phyloP scores from a whole-genome alignment of 257 asterid species.

The Pogostemon cablin region DNA sequence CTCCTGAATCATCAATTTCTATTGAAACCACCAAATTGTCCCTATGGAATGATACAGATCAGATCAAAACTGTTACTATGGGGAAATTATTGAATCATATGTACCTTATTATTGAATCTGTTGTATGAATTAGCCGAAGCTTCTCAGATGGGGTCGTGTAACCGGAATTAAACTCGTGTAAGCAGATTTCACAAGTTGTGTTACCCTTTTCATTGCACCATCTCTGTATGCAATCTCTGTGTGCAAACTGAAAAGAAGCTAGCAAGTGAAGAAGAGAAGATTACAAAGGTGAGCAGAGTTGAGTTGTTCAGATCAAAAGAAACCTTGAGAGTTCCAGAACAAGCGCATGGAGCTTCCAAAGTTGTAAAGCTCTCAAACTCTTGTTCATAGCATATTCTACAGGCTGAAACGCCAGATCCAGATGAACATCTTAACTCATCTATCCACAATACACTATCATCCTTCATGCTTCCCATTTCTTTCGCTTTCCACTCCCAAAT shows the following conservation, averaged over 20 bases:
- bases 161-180: conserved; percentile 69
- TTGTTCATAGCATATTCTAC: conserved; percentile 84
- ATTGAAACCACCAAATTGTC: conserved; percentile 44
- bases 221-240: conserved; percentile 85
- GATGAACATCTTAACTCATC: conserved; percentile 39
- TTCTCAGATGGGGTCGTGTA: conserved; percentile 59
- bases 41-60: conserved; percentile 28
- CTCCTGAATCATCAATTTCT: background rate
- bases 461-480: conserved; percentile 28
- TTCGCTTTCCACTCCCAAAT: no score
- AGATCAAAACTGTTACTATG: background rate
- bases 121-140: conserved; percentile 36
- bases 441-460: conserved; percentile 45
- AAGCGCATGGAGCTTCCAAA: conserved; percentile 76
- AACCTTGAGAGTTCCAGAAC: conserved; percentile 89
- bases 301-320: background rate
- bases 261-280: background rate
- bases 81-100: no score
- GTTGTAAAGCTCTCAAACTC: conserved; percentile 55
- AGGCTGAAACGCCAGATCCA: conserved; percentile 34
- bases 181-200: conserved; percentile 78
- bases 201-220: conserved; percentile 94
- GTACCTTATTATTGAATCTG: conserved; percentile 54
- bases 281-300: background rate
- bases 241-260: conserved; percentile 57